Evolutionary conservation across 495 filamentous ascomycete genomes (phyloP).

Genomic region (Penicillium crystallinum): DNA sequence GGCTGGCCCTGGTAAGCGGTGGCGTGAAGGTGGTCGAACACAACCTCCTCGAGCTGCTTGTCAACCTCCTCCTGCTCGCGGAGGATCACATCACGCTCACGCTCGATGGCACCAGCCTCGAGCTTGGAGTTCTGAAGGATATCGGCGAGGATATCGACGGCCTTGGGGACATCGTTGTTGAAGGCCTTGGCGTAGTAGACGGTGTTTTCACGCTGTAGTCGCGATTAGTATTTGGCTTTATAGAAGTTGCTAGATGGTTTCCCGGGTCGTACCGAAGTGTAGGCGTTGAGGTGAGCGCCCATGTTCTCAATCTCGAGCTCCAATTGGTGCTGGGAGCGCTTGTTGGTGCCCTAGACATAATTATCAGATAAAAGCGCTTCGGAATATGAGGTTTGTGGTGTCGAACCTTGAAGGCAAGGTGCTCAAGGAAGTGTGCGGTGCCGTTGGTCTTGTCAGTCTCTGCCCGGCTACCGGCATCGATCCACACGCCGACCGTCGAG

Average conservation of each 20-base stretch:
- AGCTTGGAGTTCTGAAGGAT: slow-evolving; percentile 99
- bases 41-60: slow-evolving; percentile 98
- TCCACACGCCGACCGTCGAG: slow-evolving; percentile 97
- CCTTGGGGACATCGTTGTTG: slow-evolving; percentile 91
- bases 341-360: slow-evolving; percentile 71
- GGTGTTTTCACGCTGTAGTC: slow-evolving; percentile 84
- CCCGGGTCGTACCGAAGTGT: slow-evolving; percentile 81
- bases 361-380: slow-evolving; percentile 19
- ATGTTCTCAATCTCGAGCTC: slow-evolving; percentile 99
- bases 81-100: slow-evolving; percentile 96
- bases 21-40: slow-evolving; percentile 98
- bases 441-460: slow-evolving; percentile 99
- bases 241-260: slow-evolving; percentile 12
- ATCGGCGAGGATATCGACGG: slow-evolving; percentile 96
- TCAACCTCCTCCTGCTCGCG: slow-evolving; percentile 99
- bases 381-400: neutral
- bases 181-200: slow-evolving; percentile 99
- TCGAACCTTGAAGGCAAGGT: slow-evolving; percentile 95
- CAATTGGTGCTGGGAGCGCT: slow-evolving; percentile 88
- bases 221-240: slow-evolving; percentile 29
- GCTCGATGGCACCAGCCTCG: slow-evolving; percentile 85
- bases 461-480: slow-evolving; percentile 95
- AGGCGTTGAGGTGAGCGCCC: slow-evolving; percentile 98
- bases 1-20: slow-evolving; percentile 95
- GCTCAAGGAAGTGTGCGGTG: slow-evolving; percentile 98